Base-by-base conservation (phyloP, 177 flowering plant genomes). In the Vitis hybrid region DNA sequence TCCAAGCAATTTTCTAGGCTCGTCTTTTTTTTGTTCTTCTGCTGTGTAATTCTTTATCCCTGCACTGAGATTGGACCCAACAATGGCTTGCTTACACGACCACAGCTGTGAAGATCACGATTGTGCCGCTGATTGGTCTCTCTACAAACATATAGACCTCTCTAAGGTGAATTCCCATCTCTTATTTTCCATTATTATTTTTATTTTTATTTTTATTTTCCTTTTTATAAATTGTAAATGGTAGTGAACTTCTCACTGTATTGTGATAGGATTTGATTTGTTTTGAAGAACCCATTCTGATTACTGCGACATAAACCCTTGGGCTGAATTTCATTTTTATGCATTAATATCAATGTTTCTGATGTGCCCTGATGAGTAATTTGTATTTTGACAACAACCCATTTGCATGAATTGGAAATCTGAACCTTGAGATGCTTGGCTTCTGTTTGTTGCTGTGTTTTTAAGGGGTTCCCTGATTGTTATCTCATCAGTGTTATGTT, bases 61-160 rank as follows among this genome's bases (percentile, higher is more conserved):
- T 49, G 24, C n/a, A 18, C 12, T n/a, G n/a, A 13, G 9, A 24
- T 70, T 52, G 9, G 53, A 30, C 35, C 32, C 32, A 60, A 41
- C 64, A 62, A 95, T 95, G 99, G 90, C 99, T 46, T 95, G 99
- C 73, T 35, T 79, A 70, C 99, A 95, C 73, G 98, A 93, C 75
- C 99, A 95, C 83, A 85, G 85, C 81, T 95, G 98, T 79, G 98
- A 89, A 65, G 99, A 95, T 65, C 97, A 91, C 79, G 91, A 95
- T 65, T 95, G 99, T 66, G 84, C 96, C 1, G 73, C 97, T 11
- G 84, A 84, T 72, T 95, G 95, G 92, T 93, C 99, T 76, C 91
- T 95, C 64, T 93, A 91, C 89, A 91, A 91, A 54, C 92, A 95
- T 80, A 85, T 95, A 17, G 99, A 95, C 79, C 83, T 93, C 66